Conservation (phyloP, 305 asterid genomes). For the Rubia tinctorum region DNA sequence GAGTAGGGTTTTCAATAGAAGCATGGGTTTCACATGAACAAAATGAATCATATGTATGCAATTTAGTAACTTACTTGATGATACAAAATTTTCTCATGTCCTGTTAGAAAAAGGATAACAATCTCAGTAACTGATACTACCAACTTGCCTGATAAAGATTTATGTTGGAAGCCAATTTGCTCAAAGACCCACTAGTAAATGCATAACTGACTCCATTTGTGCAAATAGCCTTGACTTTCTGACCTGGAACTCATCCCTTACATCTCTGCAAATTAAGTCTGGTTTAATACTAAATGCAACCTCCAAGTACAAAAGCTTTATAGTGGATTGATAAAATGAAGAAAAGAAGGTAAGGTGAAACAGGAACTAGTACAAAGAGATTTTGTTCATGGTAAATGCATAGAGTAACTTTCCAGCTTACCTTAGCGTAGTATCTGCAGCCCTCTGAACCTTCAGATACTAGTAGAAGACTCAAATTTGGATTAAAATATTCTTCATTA, state of each 20-base stretch:
- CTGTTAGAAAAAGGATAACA: neutral
- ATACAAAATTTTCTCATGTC: neutral
- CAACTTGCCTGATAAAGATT: slow-evolving; percentile 55
- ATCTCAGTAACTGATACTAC: neutral
- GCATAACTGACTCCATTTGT: slow-evolving; percentile 98
- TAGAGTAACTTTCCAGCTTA: slow-evolving; percentile 16
- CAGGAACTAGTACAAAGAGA: neutral
- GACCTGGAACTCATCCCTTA: too few species aligned
- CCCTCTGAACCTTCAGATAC: slow-evolving; percentile 84
- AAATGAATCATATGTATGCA: too few species aligned
- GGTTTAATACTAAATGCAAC: neutral
- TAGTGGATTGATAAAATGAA: too few species aligned
- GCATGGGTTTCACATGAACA: too few species aligned
- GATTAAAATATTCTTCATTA: slow-evolving; percentile 75
- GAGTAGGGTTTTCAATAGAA: too few species aligned
- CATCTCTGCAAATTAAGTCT: neutral
- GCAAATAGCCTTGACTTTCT: too few species aligned
- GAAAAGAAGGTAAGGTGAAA: too few species aligned
- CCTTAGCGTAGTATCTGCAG: slow-evolving; percentile 93
- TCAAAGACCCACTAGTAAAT: slow-evolving; percentile 71
- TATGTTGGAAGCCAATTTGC: slow-evolving; percentile 53
- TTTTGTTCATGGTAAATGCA: neutral
- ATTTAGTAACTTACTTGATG: too few species aligned
- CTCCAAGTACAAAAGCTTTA: neutral
- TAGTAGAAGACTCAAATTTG: slow-evolving; percentile 62